Evolutionary conservation across 2,329 filamentous ascomycete species (phyloP), one percentile per base, ranked within the genome.

Genomic region (Paraphaeosphaeria sporulosa): DNA sequence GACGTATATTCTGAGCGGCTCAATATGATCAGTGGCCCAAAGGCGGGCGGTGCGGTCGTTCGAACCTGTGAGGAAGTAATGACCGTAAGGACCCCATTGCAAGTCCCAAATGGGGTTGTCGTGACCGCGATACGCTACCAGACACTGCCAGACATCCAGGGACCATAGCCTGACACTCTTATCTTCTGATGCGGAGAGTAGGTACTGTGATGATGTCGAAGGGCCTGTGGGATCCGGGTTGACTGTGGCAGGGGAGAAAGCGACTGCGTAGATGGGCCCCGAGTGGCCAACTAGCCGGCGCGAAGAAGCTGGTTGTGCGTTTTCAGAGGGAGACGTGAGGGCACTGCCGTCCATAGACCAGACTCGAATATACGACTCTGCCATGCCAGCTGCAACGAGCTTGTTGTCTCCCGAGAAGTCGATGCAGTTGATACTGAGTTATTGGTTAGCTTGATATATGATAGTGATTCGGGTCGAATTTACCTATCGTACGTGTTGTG

Each of bases 401-500:
- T 89, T 86, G 64, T 92, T 90, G 74, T 99, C 95, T 56, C 94
- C 91, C 0, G 94, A 97, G 73, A 99, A 97, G 71, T 98, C 94
- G 75, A 98, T 88, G 73, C 92, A 96, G n/a, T 92, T 93, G 60
- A 97, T 86, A 58, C 92, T 94, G 62, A 46, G 12, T 56, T 36
- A 52, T 3, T 25, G 8, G 21, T 51, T 47, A 36, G 62, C 77
- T 61, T 78, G 69, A 50, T 49, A 52, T 36, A 46, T 54, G 50
- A 8, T 17, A 38, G 17, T 38, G 13, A 44, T 42, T 30, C 25
- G 8, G 27, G 17, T 43, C 48, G 25, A n/a, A 63, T 87, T 82
- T 81, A 94, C 92, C 88, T 91, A 78, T 96, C 93, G 64, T 93
- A 89, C 0, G 92, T 96, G 78, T 99, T 99, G 82, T 99, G 95